These are phyloP conservation scores for Phytopythium litorale DNA, from an alignment of 352 stramenopile species.

Conservation along the genomic window DNA sequence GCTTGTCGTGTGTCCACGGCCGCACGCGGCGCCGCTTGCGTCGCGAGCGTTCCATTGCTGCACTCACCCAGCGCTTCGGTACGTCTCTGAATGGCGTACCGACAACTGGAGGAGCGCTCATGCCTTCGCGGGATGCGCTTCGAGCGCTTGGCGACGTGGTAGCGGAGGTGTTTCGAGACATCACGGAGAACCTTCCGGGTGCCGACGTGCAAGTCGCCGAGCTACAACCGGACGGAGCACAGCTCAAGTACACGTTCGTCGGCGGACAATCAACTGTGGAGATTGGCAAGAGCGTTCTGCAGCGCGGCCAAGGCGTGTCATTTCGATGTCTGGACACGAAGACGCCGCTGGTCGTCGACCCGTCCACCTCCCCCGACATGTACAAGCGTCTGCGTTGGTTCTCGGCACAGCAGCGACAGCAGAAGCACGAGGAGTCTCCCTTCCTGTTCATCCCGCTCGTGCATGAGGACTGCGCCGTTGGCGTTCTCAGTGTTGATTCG, in stretches of 20 bases:
- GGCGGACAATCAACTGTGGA: conserved; percentile 31
- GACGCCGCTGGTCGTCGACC: conserved; percentile 29
- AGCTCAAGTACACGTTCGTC: conserved; percentile 53
- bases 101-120: conserved; percentile 12
- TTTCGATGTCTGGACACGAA: conserved; percentile 53
- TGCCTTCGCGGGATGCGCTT: conserved; percentile 49
- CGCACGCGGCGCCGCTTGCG: conserved; percentile 30
- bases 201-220: conserved; percentile 53
- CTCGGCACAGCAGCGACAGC: not conserved
- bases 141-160: conserved; percentile 42
- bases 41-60: conserved; percentile 18
- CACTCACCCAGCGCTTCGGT: conserved; percentile 13
- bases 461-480: conserved; percentile 58
- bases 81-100: not conserved
- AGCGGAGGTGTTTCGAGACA: conserved; percentile 35
- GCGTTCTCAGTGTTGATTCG: conserved; percentile 54
- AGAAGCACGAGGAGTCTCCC: conserved; percentile 23
- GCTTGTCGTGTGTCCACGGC: conserved; percentile 45
- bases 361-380: not conserved
- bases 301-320: conserved; percentile 47
- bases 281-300: conserved; percentile 16
- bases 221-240: conserved; percentile 33
- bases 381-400: not conserved
- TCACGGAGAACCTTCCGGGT: conserved; percentile 45
- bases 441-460: conserved; percentile 62